Conservation (phyloP, 768 basidiomycete species). For the Pisolithus orientalis region DNA sequence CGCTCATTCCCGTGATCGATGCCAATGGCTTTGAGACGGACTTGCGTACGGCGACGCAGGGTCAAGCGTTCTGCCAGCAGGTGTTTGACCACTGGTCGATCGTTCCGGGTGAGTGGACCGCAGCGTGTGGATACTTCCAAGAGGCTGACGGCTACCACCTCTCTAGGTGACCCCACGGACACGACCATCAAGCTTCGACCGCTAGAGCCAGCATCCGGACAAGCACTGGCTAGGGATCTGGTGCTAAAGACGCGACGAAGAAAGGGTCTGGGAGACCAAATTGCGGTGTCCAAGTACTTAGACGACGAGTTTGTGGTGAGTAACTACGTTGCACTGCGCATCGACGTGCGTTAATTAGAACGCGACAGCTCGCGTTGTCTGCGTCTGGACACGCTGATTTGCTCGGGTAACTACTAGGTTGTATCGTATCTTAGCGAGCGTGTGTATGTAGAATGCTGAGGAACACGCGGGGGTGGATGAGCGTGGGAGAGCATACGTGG, state of each 20-base stretch:
- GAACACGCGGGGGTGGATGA: not conserved
- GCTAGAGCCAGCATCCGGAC: slow-evolving; percentile 94
- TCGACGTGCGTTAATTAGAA: slow-evolving; percentile 2
- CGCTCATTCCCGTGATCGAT: slow-evolving; percentile 96
- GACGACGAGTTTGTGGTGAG: slow-evolving; percentile 94
- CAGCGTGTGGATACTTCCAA: not conserved
- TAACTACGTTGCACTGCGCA: slow-evolving; percentile 10
- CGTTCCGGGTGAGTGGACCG: slow-evolving; percentile 73
- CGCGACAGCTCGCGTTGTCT: slow-evolving; percentile 76
- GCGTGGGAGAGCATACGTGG: slow-evolving; percentile 45
- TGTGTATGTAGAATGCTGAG: not conserved
- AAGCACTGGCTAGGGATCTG: slow-evolving; percentile 89
- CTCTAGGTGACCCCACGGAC: slow-evolving; percentile 91
- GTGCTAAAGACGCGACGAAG: slow-evolving; percentile 94
- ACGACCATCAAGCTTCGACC: slow-evolving; percentile 94
- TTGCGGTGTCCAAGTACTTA: slow-evolving; percentile 94
- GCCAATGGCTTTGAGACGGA: slow-evolving; percentile 99
- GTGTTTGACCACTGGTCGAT: slow-evolving; percentile 99
- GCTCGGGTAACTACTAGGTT: slow-evolving; percentile 45
- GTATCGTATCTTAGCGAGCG: slow-evolving; percentile 6
- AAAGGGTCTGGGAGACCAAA: slow-evolving; percentile 95
- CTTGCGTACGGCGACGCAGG: slow-evolving; percentile 93
- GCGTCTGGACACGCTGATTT: slow-evolving; percentile 96
- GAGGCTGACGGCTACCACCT: not conserved
- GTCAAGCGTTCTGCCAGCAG: slow-evolving; percentile 97